Percentiles rank a stretch among this genome's conserved stretches.
phyloP scores from a whole-genome alignment of 176 grass and related monocot genomes.

The Metroxylon sagu region DNA sequence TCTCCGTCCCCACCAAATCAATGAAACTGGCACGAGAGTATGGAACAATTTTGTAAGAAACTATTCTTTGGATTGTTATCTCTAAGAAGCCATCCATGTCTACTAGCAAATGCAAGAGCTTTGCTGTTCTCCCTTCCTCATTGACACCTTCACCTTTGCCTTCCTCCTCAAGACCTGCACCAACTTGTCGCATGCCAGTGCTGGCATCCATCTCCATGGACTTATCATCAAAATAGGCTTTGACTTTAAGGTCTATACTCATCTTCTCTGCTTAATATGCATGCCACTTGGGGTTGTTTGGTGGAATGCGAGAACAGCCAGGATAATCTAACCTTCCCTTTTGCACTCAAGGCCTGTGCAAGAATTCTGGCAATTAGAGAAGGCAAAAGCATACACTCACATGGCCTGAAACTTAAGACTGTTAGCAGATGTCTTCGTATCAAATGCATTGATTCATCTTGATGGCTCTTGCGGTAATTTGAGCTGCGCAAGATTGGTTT shows the following conservation, averaged over 20 bases:
- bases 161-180: slow-evolving; percentile 33
- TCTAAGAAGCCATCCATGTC: slow-evolving; percentile 37
- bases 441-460: slow-evolving; percentile 27
- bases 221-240: slow-evolving; percentile 29
- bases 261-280: slow-evolving; percentile 26
- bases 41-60: slow-evolving; percentile 48
- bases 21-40: slow-evolving; percentile 22
- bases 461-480: slow-evolving; percentile 35
- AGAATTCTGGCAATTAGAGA: slow-evolving; percentile 13
- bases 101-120: slow-evolving; percentile 24
- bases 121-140: neutral
- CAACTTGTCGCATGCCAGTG: slow-evolving; percentile 12
- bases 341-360: slow-evolving; percentile 28
- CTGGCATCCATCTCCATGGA: slow-evolving; percentile 30
- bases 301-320: slow-evolving; percentile 16
- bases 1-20: slow-evolving; percentile 25
- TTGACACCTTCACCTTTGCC: slow-evolving; percentile 40
- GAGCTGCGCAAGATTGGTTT: slow-evolving; percentile 22
- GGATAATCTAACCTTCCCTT: slow-evolving; percentile 45
- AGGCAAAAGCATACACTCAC: slow-evolving; percentile 26
- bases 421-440: slow-evolving; percentile 27
- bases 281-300: slow-evolving; percentile 21
- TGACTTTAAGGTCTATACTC: slow-evolving; percentile 29
- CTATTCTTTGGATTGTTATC: slow-evolving; percentile 46
- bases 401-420: slow-evolving; percentile 34